Base-by-base conservation (phyloP, 1,284 basidiomycete genomes). In the Mycosarcoma maydis region DNA sequence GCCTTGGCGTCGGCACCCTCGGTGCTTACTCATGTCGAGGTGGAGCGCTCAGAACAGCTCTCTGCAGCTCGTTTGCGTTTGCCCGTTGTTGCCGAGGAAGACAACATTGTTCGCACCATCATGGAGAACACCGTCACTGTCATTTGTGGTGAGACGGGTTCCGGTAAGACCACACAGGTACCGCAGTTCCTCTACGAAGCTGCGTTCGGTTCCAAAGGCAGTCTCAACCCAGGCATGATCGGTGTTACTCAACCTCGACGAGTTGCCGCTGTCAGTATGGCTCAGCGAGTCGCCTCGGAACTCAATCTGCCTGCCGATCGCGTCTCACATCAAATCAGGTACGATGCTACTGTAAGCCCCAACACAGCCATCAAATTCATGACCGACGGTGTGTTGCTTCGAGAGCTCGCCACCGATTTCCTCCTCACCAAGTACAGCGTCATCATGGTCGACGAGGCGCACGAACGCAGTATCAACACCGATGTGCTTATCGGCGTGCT, bases 101-200 rank as follows among this genome's bases (percentile, higher is more conserved):
- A 98, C 78, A 86, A 87, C 4, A 93, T 99, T 51, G 90, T 98
- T 86, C 93, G 96, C 78, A 88, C 92, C 3, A 89, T 99, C 46
- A 83, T 93, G 56, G 85, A 97, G 50, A 89, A 98, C 78, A 87
- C 90, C 4, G 88, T 90, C 11, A 87, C 88, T 16, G 86, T 90
- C 45, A 86, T 91, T 40, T 90, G 89, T 71, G 90, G 90, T 82
- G 89, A 90, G 82, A 99, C 96, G 6, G 96, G 96, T 58, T 95
- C 92, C 77, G 96, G 96, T 46, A 99, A 98, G 84, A 98, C 96
- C 1, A 99, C 96, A 0, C 96, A 98, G 82, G 89, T 98, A 2
- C 96, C 96, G 4, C 96, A 98, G 80, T 90, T 91, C 83, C 82
- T 91, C 11, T 90, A 91, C 75, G 96, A 99, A 83, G 92, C 92